Conservation (phyloP, 208 protist genomes). For the Crithidia fasciculata region DNA sequence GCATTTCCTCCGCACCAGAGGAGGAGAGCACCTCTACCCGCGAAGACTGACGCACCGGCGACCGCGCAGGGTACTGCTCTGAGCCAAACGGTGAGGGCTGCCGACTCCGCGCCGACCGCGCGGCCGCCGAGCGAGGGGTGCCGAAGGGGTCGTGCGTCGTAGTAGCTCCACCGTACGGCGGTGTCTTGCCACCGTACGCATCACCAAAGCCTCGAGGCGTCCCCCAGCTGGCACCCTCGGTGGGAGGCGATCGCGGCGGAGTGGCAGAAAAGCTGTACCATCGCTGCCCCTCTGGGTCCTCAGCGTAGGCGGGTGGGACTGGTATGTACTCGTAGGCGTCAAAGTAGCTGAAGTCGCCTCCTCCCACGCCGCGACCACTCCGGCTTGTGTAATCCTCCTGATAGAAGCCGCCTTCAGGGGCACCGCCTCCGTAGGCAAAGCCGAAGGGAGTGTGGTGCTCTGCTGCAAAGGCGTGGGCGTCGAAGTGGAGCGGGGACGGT, state of each 20-base stretch:
- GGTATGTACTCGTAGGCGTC: constrained; percentile 13
- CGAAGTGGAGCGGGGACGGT: background rate
- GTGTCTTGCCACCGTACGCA: background rate
- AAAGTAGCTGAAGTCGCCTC: background rate
- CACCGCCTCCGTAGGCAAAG: background rate
- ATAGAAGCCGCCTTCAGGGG: background rate
- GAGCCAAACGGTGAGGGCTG: constrained; percentile 3
- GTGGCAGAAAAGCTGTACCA: constrained; percentile 15
- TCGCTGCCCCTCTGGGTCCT: constrained; percentile 2
- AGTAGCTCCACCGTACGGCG: background rate
- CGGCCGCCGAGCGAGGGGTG: background rate
- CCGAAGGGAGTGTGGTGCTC: constrained; percentile 15
- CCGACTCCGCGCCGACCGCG: background rate
- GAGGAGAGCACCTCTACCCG: constrained; percentile 35
- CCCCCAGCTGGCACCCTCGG: background rate
- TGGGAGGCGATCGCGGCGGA: constrained; percentile 2
- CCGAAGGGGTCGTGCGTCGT: constrained; percentile 9
- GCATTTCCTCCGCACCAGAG: constrained; percentile 12
- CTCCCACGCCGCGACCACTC: background rate
- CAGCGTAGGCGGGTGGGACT: background rate
- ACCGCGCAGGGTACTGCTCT: constrained; percentile 10
- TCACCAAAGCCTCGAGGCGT: background rate
- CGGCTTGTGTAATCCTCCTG: constrained; percentile 10
- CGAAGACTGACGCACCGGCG: constrained; percentile 29
- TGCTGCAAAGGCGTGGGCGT: background rate